Evolutionary conservation across 2,329 filamentous ascomycete species (phyloP), one percentile per base, ranked within the genome.

Genomic region (Leptographium procerum): DNA sequence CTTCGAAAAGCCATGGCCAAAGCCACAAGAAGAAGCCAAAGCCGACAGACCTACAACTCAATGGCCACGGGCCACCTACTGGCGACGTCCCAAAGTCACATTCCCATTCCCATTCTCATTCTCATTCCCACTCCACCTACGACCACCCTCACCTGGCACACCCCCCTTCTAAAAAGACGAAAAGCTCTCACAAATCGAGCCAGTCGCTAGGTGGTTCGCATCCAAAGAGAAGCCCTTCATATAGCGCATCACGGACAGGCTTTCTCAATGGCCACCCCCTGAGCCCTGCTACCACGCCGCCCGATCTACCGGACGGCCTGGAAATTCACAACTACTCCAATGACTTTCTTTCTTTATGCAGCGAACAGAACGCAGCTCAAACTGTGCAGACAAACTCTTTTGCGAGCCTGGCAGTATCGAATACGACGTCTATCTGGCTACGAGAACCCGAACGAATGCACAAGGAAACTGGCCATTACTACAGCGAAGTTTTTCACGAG

Each of bases 21-120:
- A 62, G 62, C 36, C 87, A 91, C 68, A 96, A 91, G 77, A 96
- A 95, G 77, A 95, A 91, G 72, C 71, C 81, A 43, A 95, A 91
- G 69, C 88, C 91, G 11, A 73, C 72, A 31, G 84, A 85, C 50
- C 70, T 85, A 34, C 81, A 84, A 66, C 73, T 84, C 55, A 91
- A 91, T 68, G 87, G 87, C 55, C 84, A 82, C 55, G 74, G 77
- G 48, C 73, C 76, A 48, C 76, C 80, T 58, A 79, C 82, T 61
- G 75, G 78, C 59, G 85, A 88, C 56, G 79, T 66, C 52, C 65
- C 72, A 52, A 83, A 79, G 66, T 19, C 40, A 6, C 40, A 43
- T 19, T 36, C 33, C 33, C n/a, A n/a, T n/a, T n/a, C n/a, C n/a
- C n/a, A n/a, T n/a, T n/a, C n/a, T n/a, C n/a, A n/a, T n/a, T n/a